phyloP scores from a whole-genome alignment of 192 early-diverging fungal species.

The Oehlia diaphana region DNA sequence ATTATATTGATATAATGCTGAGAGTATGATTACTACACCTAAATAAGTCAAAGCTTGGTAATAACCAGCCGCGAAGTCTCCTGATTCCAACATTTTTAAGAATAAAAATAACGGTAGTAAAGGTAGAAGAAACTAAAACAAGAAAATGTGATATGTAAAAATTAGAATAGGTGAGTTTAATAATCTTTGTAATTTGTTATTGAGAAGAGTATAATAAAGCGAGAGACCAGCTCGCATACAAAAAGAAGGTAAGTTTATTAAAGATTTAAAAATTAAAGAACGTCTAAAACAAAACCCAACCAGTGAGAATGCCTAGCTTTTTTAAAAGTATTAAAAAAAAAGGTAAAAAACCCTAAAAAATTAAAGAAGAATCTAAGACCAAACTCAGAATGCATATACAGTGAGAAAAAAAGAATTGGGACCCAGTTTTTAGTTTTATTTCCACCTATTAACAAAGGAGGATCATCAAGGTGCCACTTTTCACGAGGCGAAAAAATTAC shows the following conservation, averaged over 20 bases:
- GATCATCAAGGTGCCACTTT: too few relatives aligned
- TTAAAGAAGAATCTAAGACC: not conserved
- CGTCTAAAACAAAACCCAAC: not conserved
- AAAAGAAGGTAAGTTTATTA: not conserved
- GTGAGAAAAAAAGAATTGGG: too few relatives aligned
- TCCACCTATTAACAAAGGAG: too few relatives aligned
- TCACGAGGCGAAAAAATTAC: too few relatives aligned
- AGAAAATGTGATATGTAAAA: not conserved
- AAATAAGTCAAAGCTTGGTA: not conserved
- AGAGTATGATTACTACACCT: not conserved
- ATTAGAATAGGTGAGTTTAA: not conserved
- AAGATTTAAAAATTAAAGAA: not conserved
- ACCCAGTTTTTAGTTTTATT: too few relatives aligned
- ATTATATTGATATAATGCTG: not conserved
- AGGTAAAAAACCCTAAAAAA: not conserved
- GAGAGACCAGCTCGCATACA: constrained; percentile 3
- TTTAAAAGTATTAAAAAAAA: not conserved
- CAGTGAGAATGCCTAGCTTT: not conserved
- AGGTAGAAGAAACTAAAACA: not conserved
- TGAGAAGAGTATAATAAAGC: too few relatives aligned
- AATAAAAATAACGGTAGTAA: not conserved
- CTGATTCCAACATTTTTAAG: not conserved
- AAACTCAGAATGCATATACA: too few relatives aligned
- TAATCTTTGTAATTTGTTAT: not conserved
- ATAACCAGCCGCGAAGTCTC: constrained; percentile 8